A percentile compares a stretch with the other conserved stretches of the same genome.
Evolutionary conservation across 2,329 filamentous ascomycete genomes (phyloP).

Genomic region (Fusarium sp.): DNA sequence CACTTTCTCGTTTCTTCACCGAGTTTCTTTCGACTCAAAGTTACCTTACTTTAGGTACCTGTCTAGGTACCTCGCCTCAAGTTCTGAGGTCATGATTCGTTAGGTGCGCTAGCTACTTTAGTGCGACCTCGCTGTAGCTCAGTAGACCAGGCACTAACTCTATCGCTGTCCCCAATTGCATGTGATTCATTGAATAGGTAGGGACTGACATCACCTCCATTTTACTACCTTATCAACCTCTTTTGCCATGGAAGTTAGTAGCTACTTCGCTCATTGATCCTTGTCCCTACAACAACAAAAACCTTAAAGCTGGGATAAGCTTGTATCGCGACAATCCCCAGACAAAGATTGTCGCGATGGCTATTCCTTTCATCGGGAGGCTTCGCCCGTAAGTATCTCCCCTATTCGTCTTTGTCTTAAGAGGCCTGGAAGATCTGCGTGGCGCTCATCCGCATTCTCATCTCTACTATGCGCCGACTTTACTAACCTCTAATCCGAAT

Average conservation of each 20-base stretch:
- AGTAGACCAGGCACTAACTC: neutral
- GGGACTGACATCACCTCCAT: conserved; percentile 36
- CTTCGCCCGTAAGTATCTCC: conserved; percentile 58
- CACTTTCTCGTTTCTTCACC: neutral
- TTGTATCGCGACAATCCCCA: conserved; percentile 7
- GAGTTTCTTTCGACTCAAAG: conserved; percentile 5
- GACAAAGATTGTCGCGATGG: conserved; percentile 50
- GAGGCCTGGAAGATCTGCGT: neutral
- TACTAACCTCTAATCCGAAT: conserved; percentile 25
- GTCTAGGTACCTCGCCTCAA: conserved; percentile 9
- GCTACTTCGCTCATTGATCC: conserved; percentile 8
- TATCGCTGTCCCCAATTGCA: conserved; percentile 32
- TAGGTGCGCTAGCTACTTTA: conserved; percentile 6
- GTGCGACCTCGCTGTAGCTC: conserved; percentile 5
- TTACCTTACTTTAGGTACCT: neutral
- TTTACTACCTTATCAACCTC: conserved; percentile 4
- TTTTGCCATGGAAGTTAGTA: neutral
- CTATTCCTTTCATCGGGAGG: conserved; percentile 62
- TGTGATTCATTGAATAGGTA: conserved; percentile 26
- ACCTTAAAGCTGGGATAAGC: neutral
- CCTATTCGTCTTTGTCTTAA: neutral
- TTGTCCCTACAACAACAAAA: conserved; percentile 9
- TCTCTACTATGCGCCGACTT: conserved; percentile 6
- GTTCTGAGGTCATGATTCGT: conserved; percentile 34
- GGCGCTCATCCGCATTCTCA: conserved; percentile 6